These are phyloP conservation scores for Chrysanthemum makinoi DNA, from an alignment of 129 eudicot genomes.

Conservation along the genomic window DNA sequence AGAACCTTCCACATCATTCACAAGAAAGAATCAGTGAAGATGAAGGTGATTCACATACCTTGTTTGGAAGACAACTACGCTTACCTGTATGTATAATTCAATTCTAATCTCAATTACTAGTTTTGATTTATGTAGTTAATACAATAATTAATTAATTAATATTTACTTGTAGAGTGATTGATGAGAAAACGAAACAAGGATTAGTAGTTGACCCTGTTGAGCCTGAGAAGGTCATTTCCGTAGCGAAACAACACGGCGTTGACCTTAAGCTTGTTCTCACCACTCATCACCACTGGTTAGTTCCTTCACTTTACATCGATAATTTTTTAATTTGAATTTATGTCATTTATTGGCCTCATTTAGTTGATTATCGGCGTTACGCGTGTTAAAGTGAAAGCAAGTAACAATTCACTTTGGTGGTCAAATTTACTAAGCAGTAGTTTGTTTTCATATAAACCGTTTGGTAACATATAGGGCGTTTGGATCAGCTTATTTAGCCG, in stretches of 20 bases:
- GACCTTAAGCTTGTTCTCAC: constrained; percentile 78
- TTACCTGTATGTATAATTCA: constrained; percentile 42
- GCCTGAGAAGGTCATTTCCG: constrained; percentile 75
- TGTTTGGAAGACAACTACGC: constrained; percentile 93
- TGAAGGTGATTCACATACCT: constrained; percentile 88
- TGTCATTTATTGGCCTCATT: constrained; percentile 12
- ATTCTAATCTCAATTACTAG: neutral
- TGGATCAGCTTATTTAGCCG: too few relatives aligned
- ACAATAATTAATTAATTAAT: too few relatives aligned
- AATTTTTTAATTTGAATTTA: too few relatives aligned
- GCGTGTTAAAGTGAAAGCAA: too few relatives aligned
- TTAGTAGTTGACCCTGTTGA: constrained; percentile 97
- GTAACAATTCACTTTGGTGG: too few relatives aligned
- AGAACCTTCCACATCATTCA: too few relatives aligned
- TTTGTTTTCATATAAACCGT: too few relatives aligned
- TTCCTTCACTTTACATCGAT: too few relatives aligned
- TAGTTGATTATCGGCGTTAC: too few relatives aligned
- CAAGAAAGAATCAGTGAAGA: constrained; percentile 19
- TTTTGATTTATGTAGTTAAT: too few relatives aligned
- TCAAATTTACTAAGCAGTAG: too few relatives aligned
- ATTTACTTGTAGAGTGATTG: constrained; percentile 57
- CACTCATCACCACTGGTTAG: constrained; percentile 85
- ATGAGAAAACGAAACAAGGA: constrained; percentile 81
- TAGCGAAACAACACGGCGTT: constrained; percentile 66
- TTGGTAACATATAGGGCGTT: too few relatives aligned